phyloP scores from a whole-genome alignment of 371 early-diverging fungal species.

The Lichtheimia hyalospora region DNA sequence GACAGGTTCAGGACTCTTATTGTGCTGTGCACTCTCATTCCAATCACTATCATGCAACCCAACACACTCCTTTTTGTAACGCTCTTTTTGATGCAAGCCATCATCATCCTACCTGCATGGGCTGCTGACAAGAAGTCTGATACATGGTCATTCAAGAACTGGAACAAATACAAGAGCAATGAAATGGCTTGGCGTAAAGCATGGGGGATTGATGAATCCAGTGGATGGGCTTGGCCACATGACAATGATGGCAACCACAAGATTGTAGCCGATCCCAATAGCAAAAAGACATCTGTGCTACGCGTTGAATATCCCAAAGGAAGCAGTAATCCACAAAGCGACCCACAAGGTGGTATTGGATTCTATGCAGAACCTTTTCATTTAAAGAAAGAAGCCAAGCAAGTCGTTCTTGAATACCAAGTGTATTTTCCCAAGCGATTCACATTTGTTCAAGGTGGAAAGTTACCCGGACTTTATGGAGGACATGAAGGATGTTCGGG shows the following conservation, averaged over 20 bases:
- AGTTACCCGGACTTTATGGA: slow-evolving; percentile 61
- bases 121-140: neutral
- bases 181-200: slow-evolving; percentile 16
- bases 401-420: slow-evolving; percentile 43
- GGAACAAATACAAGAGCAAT: slow-evolving; percentile 18
- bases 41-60: too few relatives aligned
- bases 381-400: slow-evolving; percentile 21
- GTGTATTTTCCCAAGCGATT: slow-evolving; percentile 53
- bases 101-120: neutral
- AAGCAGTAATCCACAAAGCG: slow-evolving; percentile 37
- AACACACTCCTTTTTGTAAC: neutral
- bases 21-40: too few relatives aligned
- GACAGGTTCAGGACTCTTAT: too few relatives aligned
- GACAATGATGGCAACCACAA: slow-evolving; percentile 18
- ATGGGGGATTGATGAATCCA: slow-evolving; percentile 21
- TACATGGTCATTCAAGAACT: slow-evolving; percentile 3
- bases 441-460: slow-evolving; percentile 55
- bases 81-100: too few relatives aligned
- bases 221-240: slow-evolving; percentile 28
- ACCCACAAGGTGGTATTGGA: slow-evolving; percentile 52
- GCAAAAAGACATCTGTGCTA: slow-evolving; percentile 20
- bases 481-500: slow-evolving; percentile 60
- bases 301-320: slow-evolving; percentile 44
- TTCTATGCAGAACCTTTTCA: slow-evolving; percentile 49
- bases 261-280: slow-evolving; percentile 38